These are phyloP conservation scores for Fusarium armeniacum DNA, from an alignment of 2,329 filamentous ascomycete genomes.

Conservation along the genomic window DNA sequence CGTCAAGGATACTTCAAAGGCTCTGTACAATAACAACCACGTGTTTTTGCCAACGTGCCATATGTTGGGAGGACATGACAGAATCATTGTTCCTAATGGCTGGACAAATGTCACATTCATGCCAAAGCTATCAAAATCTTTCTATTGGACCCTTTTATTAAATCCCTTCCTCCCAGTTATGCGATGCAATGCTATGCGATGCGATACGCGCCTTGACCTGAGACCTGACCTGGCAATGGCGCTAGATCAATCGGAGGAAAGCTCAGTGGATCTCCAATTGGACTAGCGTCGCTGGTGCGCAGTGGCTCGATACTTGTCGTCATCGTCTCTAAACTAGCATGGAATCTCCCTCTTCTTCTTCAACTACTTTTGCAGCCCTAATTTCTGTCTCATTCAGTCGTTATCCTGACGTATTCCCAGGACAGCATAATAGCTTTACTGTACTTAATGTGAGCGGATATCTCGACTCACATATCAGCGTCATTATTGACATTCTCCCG, in stretches of 20 bases:
- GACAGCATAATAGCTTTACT: slow-evolving; percentile 13
- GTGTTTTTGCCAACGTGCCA: slow-evolving; percentile 18
- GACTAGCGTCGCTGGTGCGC: slow-evolving; percentile 31
- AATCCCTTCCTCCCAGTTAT: slow-evolving; percentile 2
- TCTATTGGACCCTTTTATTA: slow-evolving; percentile 22
- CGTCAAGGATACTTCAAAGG: background rate
- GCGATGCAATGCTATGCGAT: slow-evolving; percentile 9
- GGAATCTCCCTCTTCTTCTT: slow-evolving; percentile 35
- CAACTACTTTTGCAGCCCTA: slow-evolving; percentile 32
- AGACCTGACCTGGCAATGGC: slow-evolving; percentile 1
- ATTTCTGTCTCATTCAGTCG: slow-evolving; percentile 24
- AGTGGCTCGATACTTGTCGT: slow-evolving; percentile 51
- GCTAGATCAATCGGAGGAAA: slow-evolving; percentile 20
- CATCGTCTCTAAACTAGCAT: slow-evolving; percentile 37
- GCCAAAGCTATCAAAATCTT: slow-evolving; percentile 8
- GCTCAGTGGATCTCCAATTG: slow-evolving; percentile 31
- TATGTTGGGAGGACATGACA: slow-evolving; percentile 2
- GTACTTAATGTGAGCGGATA: slow-evolving; percentile 18
- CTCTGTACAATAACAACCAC: slow-evolving; percentile 17
- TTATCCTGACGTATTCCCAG: slow-evolving; percentile 12
- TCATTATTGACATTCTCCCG: slow-evolving; percentile 15
- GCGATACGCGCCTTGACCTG: slow-evolving; percentile 5
- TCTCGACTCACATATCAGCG: slow-evolving; percentile 31
- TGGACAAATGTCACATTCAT: slow-evolving; percentile 3
- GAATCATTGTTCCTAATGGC: background rate